Base-by-base conservation (phyloP, 371 early-diverging fungal species). In the Mucor irregularis region DNA sequence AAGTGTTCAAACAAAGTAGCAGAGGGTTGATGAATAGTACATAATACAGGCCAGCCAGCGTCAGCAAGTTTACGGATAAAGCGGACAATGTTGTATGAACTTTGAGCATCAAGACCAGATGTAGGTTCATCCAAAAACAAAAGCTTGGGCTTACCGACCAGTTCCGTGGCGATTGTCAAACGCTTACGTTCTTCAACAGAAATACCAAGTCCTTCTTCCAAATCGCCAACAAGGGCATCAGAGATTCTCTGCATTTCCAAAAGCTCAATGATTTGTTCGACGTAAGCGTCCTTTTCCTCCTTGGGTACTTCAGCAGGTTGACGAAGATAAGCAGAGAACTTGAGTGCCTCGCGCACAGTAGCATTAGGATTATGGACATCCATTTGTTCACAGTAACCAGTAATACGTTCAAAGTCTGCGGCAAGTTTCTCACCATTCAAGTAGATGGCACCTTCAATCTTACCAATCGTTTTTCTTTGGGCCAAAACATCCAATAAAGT, bases 111-210 rank as follows among this genome's bases (percentile, higher is more conserved):
- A 10, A 91, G 75, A 47, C 92, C 92, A 35, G 90, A 90, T 5
- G 92, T 92, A 21, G 92, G 93, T 59, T 94, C 93, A 62, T 94
- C 94, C 56, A 92, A 71, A 78, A 91, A 90, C 26, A 92, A 74
- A 30, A 92, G 73, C 56, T 80, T 80, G 40, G 91, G 90, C 63
- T 82, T 82, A 33, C 89, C 83, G 3, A 92, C 88, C 30, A 93
- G 72, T 66, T 91, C 89, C 22, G 85, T 71, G 34, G 73, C 86
- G 61, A 86, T 86, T 17, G 83, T 83, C 55, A 84, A 64, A n/a
- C 83, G 82, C 66, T 85, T 84, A 62, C 85, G 84, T 63, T 85
- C 84, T 48, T 80, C 83, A 4, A 81, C 74, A 29, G 82, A 82
- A 26, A 86, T 80, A 58, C 86, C 86, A 56, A 78, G 66, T 51